A percentile compares a stretch with the other conserved stretches of the same genome.
Evolutionary conservation across 306 rosid genomes (phyloP).

Genomic region (Lupinus albus): DNA sequence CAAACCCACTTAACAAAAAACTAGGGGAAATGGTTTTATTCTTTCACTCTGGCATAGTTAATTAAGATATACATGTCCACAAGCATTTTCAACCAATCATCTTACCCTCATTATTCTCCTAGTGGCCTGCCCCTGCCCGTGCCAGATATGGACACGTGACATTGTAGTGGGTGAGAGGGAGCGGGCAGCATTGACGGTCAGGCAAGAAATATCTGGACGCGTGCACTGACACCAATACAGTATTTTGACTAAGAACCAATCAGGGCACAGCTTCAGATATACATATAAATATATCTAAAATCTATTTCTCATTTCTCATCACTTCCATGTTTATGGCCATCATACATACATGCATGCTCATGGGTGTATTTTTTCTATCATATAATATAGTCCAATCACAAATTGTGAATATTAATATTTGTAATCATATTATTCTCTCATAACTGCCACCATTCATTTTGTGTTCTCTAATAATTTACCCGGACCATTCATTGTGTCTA

Average conservation of each 20-base stretch:
- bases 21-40: constrained; percentile 26
- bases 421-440: too few relatives aligned
- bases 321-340: not conserved
- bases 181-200: constrained; percentile 43
- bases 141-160: constrained; percentile 34
- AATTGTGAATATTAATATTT: too few relatives aligned
- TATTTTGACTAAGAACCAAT: constrained; percentile 49
- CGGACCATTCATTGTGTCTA: too few relatives aligned
- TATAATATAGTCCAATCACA: too few relatives aligned
- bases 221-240: constrained; percentile 42
- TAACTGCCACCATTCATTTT: too few relatives aligned
- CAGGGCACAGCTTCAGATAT: constrained; percentile 51
- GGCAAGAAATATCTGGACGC: constrained; percentile 54
- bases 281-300: constrained; percentile 30
- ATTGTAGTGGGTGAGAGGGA: constrained; percentile 41
- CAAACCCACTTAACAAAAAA: constrained; percentile 18
- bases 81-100: not conserved
- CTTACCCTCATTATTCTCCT: not conserved
- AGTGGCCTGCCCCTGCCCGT: constrained; percentile 2
- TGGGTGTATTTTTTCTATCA: too few relatives aligned
- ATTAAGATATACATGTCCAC: not conserved
- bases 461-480: too few relatives aligned
- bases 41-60: not conserved
- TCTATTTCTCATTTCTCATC: constrained; percentile 9
- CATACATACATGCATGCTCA: constrained; percentile 1